Evolutionary conservation across 2,329 filamentous ascomycete genomes (phyloP).

Genomic region (Ascomycota sp.): DNA sequence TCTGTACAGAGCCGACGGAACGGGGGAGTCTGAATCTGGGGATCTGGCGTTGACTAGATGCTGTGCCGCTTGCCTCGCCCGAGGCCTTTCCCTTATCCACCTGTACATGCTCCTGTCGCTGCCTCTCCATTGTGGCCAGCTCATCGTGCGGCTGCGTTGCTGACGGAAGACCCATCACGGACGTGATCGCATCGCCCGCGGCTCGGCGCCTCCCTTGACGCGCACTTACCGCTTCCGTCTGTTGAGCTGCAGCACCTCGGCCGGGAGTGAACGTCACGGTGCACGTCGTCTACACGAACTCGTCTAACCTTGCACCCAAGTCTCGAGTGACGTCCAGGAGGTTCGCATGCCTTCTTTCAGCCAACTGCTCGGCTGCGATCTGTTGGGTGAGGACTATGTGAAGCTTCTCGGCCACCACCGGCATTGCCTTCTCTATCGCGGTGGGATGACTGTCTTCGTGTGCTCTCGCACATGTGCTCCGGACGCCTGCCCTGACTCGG

Average conservation of each 20-base stretch:
- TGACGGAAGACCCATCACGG: not conserved
- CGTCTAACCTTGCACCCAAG: not conserved
- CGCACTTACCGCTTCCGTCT: not conserved
- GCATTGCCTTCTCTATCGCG: not conserved
- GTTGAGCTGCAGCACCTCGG: not conserved
- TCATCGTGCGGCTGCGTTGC: not conserved
- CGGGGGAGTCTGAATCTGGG: not conserved
- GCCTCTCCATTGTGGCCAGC: not conserved
- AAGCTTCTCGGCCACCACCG: not conserved
- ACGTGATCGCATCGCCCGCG: not conserved
- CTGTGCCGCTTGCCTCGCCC: not conserved
- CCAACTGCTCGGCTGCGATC: not conserved
- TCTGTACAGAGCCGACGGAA: not conserved
- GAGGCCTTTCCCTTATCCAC: not conserved
- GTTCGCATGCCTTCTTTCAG: not conserved
- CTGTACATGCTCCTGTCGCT: not conserved
- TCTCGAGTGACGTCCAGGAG: not conserved
- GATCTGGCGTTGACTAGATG: not conserved
- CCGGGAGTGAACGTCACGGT: not conserved
- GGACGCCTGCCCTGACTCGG: not conserved
- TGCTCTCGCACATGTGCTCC: not conserved
- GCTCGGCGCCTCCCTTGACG: not conserved
- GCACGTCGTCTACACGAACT: not conserved
- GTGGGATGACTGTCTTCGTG: not conserved
- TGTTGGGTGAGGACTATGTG: not conserved